Evolutionary conservation across 2,329 filamentous ascomycete genomes (phyloP).

Genomic region (Boeremia lycopersici): DNA sequence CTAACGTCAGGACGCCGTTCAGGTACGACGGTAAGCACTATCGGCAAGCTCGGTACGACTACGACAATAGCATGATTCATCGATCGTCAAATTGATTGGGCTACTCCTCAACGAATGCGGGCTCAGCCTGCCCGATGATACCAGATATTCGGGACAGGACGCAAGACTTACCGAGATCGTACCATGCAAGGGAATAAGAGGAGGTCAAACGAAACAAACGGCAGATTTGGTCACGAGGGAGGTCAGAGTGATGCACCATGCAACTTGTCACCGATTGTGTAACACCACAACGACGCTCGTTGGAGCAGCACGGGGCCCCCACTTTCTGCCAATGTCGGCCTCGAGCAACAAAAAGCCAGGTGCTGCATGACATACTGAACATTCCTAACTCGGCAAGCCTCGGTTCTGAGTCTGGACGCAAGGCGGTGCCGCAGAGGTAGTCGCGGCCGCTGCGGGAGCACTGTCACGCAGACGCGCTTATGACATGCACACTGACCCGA

Average conservation of each 20-base stretch:
- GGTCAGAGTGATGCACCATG: slow-evolving; percentile 4
- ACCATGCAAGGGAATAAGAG: slow-evolving; percentile 6
- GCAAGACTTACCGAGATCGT: slow-evolving; percentile 6
- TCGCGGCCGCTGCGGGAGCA: slow-evolving; percentile 29
- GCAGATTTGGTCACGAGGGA: slow-evolving; percentile 20
- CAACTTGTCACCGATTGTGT: slow-evolving; percentile 21
- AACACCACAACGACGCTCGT: slow-evolving; percentile 14
- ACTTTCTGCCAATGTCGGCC: slow-evolving; percentile 3
- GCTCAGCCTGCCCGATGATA: background rate
- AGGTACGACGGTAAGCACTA: slow-evolving; percentile 14
- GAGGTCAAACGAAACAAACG: slow-evolving; percentile 18
- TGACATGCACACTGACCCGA: slow-evolving; percentile 31
- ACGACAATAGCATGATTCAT: background rate
- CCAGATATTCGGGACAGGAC: background rate
- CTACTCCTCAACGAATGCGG: background rate
- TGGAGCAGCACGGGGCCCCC: background rate
- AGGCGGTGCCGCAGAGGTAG: slow-evolving; percentile 24
- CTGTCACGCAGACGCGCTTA: slow-evolving; percentile 36
- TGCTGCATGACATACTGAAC: slow-evolving; percentile 26
- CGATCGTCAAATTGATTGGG: background rate
- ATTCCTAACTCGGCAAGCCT: slow-evolving; percentile 25
- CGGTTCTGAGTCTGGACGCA: slow-evolving; percentile 32
- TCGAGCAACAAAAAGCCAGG: slow-evolving; percentile 23
- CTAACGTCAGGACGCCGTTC: slow-evolving; percentile 12
- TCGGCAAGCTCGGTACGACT: slow-evolving; percentile 14